Evolutionary conservation across 1,284 basidiomycete species (phyloP).

Genomic region (Butyriboletus appendiculatus): DNA sequence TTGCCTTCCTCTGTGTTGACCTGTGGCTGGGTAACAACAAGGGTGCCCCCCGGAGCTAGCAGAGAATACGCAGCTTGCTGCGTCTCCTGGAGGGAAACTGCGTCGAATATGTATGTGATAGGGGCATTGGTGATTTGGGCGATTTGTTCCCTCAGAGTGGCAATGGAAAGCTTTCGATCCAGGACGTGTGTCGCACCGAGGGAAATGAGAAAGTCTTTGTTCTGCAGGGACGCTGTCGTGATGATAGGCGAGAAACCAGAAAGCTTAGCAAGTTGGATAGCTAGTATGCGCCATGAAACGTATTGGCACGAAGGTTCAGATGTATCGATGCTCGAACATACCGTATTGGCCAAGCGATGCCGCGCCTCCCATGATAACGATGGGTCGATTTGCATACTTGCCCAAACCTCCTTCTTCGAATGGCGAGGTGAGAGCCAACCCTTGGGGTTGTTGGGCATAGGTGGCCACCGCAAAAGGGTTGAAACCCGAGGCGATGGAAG

Average conservation of each 20-base stretch:
- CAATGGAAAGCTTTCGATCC: slow-evolving; percentile 27
- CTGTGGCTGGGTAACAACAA: slow-evolving; percentile 2
- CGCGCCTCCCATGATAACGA: slow-evolving; percentile 36
- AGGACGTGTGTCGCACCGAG: slow-evolving; percentile 46
- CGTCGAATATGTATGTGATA: slow-evolving; percentile 20
- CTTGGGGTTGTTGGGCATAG: not conserved
- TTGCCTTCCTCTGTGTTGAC: slow-evolving; percentile 5
- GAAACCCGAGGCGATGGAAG: not conserved
- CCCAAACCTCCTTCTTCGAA: slow-evolving; percentile 21
- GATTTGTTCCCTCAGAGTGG: slow-evolving; percentile 8
- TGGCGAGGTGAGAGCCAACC: slow-evolving; percentile 7
- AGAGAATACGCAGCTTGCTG: slow-evolving; percentile 7
- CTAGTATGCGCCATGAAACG: not conserved
- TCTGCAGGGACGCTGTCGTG: slow-evolving; percentile 40
- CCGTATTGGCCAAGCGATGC: not conserved
- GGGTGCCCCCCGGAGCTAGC: slow-evolving; percentile 11
- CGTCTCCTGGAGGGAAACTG: slow-evolving; percentile 20
- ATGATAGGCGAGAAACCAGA: slow-evolving; percentile 41
- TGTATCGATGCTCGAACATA: not conserved
- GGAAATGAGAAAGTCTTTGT: slow-evolving; percentile 37
- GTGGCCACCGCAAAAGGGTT: not conserved
- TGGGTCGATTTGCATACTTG: slow-evolving; percentile 32
- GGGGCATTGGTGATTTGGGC: slow-evolving; percentile 2
- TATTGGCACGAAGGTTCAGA: not conserved
- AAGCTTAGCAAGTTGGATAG: slow-evolving; percentile 41